These are phyloP conservation scores for Mangifera indica DNA, from an alignment of 345 rosid species.

Conservation along the genomic window DNA sequence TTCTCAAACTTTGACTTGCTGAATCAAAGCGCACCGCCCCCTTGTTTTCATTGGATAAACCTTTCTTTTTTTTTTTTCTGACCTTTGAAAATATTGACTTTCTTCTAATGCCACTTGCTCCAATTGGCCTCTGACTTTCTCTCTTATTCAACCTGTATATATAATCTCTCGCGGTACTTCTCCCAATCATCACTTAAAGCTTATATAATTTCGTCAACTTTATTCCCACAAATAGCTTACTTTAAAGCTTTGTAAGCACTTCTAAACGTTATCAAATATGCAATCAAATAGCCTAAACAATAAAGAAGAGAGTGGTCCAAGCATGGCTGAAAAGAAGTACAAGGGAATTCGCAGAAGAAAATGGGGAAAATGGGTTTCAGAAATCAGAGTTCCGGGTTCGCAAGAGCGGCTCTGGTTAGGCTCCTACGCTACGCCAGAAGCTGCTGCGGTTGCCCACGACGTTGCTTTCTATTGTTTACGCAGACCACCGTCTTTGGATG, in stretches of 20 bases:
- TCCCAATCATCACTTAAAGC: too few relatives aligned
- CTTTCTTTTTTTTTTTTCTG: constrained; percentile 17
- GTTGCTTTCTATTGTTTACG: constrained; percentile 70
- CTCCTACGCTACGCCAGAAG: constrained; percentile 65
- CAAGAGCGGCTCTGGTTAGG: constrained; percentile 86
- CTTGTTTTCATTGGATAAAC: not conserved
- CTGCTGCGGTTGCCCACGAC: constrained; percentile 81
- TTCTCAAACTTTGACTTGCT: too few relatives aligned
- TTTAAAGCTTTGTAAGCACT: too few relatives aligned
- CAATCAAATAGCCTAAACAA: too few relatives aligned
- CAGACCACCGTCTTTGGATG: constrained; percentile 31
- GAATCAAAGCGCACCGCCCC: not conserved
- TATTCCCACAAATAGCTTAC: too few relatives aligned
- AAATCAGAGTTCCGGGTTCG: constrained; percentile 72
- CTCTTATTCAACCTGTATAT: constrained; percentile 52
- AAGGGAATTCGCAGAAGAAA: constrained; percentile 76
- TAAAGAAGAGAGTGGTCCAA: constrained; percentile 23
- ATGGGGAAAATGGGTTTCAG: constrained; percentile 97
- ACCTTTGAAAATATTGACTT: constrained; percentile 43
- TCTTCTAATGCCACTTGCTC: too few relatives aligned
- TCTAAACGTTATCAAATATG: too few relatives aligned
- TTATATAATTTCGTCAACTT: not conserved
- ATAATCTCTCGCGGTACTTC: too few relatives aligned
- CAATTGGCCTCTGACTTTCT: constrained; percentile 1
- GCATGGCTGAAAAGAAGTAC: constrained; percentile 36